Evolutionary conservation across 306 rosid genomes (phyloP).

Genomic region (Comarum palustre): DNA sequence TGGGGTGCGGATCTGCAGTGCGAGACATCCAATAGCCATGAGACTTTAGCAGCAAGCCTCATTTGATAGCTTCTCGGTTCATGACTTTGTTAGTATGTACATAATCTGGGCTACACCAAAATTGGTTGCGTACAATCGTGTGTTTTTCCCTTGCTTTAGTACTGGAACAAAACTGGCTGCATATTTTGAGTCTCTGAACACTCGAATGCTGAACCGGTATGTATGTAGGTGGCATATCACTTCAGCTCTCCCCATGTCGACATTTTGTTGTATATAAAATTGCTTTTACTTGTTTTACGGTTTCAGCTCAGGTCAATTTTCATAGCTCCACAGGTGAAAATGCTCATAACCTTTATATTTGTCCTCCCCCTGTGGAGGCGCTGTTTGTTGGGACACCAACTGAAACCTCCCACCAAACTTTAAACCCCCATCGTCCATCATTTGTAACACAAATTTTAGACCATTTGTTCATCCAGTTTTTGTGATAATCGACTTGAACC

Average conservation of each 20-base stretch:
- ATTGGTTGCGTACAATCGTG: not conserved
- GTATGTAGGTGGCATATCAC: not conserved
- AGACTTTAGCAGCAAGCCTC: constrained; percentile 41
- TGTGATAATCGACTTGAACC: no score
- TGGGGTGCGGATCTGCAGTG: constrained; percentile 35
- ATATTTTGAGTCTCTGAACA: not conserved
- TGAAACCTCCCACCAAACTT: not conserved
- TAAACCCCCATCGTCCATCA: not conserved
- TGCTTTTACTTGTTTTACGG: not conserved
- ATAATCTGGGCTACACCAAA: constrained; percentile 15
- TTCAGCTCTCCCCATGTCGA: not conserved
- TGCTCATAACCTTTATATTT: not conserved
- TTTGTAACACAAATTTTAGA: no score
- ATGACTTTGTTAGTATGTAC: constrained; percentile 19
- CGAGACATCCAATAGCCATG: constrained; percentile 40
- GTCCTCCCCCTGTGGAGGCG: not conserved
- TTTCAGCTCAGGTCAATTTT: not conserved
- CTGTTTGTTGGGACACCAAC: not conserved
- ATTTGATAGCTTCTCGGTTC: constrained; percentile 33
- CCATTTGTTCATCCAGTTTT: no score
- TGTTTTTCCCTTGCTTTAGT: not conserved
- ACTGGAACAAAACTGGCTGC: not conserved
- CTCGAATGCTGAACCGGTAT: not conserved
- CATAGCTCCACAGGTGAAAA: not conserved
- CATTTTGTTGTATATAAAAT: not conserved